A percentile compares a stretch with the other conserved stretches of the same genome.
Conservation (phyloP, 2,329 filamentous ascomycete genomes). For the Trichoderma atroviride region DNA sequence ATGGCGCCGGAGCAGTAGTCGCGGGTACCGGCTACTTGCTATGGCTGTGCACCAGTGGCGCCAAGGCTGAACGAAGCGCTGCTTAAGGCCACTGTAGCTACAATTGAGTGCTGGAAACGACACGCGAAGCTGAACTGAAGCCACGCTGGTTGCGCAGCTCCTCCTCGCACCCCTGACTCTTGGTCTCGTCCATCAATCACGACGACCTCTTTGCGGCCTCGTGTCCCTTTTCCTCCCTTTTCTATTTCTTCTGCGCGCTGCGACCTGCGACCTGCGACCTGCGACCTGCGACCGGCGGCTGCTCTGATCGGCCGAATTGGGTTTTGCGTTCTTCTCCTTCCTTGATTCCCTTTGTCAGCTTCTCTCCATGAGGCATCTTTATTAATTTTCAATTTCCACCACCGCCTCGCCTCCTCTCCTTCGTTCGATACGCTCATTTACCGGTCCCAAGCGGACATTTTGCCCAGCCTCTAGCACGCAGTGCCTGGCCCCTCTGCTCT, state of each 20-base stretch:
- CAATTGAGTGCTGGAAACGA: constrained; percentile 35
- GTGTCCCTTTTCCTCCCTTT: constrained; percentile 28
- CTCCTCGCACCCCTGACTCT: constrained; percentile 28
- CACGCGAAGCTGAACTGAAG: constrained; percentile 27
- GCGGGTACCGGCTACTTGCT: background rate
- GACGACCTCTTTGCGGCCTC: constrained; percentile 22
- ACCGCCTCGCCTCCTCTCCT: constrained; percentile 21
- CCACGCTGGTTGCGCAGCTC: constrained; percentile 24
- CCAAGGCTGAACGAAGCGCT: constrained; percentile 17
- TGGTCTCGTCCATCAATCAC: constrained; percentile 27
- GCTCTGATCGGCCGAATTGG: constrained; percentile 23
- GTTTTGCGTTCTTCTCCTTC: constrained; percentile 22
- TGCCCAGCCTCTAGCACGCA: background rate
- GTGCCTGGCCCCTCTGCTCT: background rate
- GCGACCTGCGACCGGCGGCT: constrained; percentile 20
- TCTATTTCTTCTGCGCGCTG: constrained; percentile 28
- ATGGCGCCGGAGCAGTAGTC: background rate
- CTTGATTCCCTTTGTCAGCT: constrained; percentile 22
- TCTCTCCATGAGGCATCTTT: constrained; percentile 26
- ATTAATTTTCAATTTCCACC: constrained; percentile 21
- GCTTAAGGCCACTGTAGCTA: constrained; percentile 46
- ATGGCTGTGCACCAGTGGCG: constrained; percentile 27
- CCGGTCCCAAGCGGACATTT: constrained; percentile 20
- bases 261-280: constrained; percentile 20
- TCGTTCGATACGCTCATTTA: constrained; percentile 28